These are phyloP conservation scores for Paraglomus brasilianum DNA, from an alignment of 192 early-diverging fungal genomes.

Conservation along the genomic window DNA sequence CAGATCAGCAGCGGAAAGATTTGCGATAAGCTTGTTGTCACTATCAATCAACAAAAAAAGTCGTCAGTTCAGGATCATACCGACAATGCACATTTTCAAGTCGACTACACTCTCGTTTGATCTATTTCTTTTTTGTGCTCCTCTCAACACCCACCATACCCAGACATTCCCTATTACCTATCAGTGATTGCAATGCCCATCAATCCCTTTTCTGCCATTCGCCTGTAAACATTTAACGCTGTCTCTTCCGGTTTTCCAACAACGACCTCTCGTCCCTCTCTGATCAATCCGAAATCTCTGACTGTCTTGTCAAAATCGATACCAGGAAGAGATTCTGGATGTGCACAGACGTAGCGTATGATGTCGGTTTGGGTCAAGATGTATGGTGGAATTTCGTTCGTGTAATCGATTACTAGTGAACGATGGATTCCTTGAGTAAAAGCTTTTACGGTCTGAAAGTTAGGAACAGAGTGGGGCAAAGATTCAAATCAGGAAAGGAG, in stretches of 20 bases:
- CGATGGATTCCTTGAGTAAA: constrained; percentile 61
- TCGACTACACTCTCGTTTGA: neutral
- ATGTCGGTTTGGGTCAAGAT: constrained; percentile 65
- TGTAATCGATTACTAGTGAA: constrained; percentile 54
- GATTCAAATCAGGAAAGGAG: neutral
- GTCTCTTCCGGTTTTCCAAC: constrained; percentile 42
- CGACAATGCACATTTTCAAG: neutral
- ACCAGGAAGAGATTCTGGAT: constrained; percentile 41
- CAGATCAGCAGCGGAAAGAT: constrained; percentile 52
- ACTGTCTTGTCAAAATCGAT: constrained; percentile 43
- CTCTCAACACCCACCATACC: neutral
- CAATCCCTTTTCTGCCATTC: constrained; percentile 52
- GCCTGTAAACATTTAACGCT: constrained; percentile 51
- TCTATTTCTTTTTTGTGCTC: neutral
- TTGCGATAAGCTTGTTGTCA: constrained; percentile 42
- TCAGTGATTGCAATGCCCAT: constrained; percentile 61
- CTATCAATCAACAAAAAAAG: neutral
- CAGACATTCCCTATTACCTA: constrained; percentile 26
- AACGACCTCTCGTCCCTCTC: constrained; percentile 30
- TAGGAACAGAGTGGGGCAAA: too few relatives aligned
- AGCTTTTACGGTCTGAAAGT: constrained; percentile 38
- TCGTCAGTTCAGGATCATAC: constrained; percentile 19
- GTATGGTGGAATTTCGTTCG: constrained; percentile 37
- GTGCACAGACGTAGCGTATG: constrained; percentile 45
- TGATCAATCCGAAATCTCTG: constrained; percentile 31